Evolutionary conservation across 1,284 basidiomycete genomes (phyloP), one percentile per base, ranked within the genome.

Genomic region (Cystobasidium slooffiae): DNA sequence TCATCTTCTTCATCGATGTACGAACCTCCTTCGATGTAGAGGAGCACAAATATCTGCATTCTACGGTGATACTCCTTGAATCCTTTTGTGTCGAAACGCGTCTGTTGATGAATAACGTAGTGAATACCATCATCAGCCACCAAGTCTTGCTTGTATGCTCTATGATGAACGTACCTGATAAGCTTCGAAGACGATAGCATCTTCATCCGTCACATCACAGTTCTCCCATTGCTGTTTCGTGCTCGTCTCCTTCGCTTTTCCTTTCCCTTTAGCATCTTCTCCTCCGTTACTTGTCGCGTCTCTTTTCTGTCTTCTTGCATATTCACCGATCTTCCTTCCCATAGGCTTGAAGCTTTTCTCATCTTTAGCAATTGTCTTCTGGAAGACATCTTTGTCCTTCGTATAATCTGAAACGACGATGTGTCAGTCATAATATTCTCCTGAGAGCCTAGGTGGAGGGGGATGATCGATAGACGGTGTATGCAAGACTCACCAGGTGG

Each of bases 1-100:
- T 76, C 58, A 73, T 84, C 84, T 20, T 84, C 83, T 72, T 84
- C 85, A 77, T 91, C 88, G 76, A 99, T 92, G 83, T 94, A 98
- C 39, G 91, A 93, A 6, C 94, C 94, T 7, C 89, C 97, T 81
- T 99, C 96, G 80, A 99, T 96, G 83, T 93, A 98, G 8, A 99
- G 85, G 53, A 97, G 83, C 74, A 97, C 92, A 81, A 97, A 97
- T 68, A 97, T 82, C 83, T 98, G 96, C 91, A 97, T 97, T 69
- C 89, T 86, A n/a, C 91, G 87, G 80, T 97, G 96, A 79, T 93
- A 95, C 82, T 96, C 93, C 79, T 86, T 87, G 84, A 97, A 99
- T 4, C 93, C 94, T 5, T 91, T 88, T 0, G 94, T 93, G 75
- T 88, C 84, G 88, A 93, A 96, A n/a, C 56, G 47, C 31, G 74